Base-by-base conservation (phyloP, 192 early-diverging fungal genomes). In the Linnemannia hyalina region DNA sequence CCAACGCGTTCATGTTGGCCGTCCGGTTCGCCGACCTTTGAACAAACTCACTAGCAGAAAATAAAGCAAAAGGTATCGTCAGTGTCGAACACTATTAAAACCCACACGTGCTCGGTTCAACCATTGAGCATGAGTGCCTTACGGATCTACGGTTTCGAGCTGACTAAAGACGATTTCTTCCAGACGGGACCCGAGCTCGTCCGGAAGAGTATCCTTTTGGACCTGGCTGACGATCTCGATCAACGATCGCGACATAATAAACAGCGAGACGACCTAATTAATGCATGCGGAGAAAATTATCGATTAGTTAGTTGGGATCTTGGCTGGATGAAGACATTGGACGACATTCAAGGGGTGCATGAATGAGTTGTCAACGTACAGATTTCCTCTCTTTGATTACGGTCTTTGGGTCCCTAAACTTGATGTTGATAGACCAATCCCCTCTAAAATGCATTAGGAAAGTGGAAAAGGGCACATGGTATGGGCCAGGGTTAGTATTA, bases 131-230 rank as follows among this genome's bases (percentile, higher is more conserved):
- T 23, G 40, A 23, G 6, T 26, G 38, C 88, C 92, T 91, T 91
- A 97, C 96, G 97, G 95, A 81, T 98, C 96, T 26, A 94, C 92
- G 65, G 95, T 95, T 76, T 93, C 93, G 40, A 99, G 88, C 82
- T 98, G 98, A 38, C 91, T 93, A 88, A 99, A 99, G 26, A 97
- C 95, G 52, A 98, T 94, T 82, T 98, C 97, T 89, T 99, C 99
- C 36, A 99, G 87, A 72, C 96, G 94, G 44, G 93, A 93, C 2
- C 96, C 98, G 10, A 98, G 88, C 55, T 97, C 95, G 60, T 97
- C 94, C 16, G 94, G 93, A 29, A 99, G 75, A 18, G 93, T 91
- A 52, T 94, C 93, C 23, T 92, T 88, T 68, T 93, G 93, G 6
- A 99, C 89, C 55, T 94, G 90, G 68, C 91, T 90, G 3, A 99